Conservation (phyloP, 306 rosid species). For the Medicago truncatula region DNA sequence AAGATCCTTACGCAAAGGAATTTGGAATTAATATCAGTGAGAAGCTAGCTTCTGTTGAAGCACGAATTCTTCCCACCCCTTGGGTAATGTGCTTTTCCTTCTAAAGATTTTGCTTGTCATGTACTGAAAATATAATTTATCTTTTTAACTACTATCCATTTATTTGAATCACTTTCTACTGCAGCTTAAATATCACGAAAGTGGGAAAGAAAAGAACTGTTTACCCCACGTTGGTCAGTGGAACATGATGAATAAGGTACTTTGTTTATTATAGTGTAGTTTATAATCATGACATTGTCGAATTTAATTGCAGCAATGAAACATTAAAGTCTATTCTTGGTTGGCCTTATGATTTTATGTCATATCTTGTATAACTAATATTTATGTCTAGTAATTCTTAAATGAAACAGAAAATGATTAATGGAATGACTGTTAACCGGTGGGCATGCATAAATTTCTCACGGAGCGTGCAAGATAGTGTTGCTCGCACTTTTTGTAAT, state of each 20-base stretch:
- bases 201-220: conserved; percentile 95
- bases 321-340: conserved; percentile 3
- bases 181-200: conserved; percentile 96
- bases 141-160: conserved; percentile 17
- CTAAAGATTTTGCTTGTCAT: background rate
- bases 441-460: conserved; percentile 99
- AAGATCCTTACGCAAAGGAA: conserved; percentile 93
- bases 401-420: conserved; percentile 87
- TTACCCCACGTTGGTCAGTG: conserved; percentile 99
- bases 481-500: conserved; percentile 80
- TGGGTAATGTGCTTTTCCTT: conserved; percentile 67
- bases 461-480: conserved; percentile 82
- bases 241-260: conserved; percentile 99
- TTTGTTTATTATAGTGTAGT: background rate
- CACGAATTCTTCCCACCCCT: conserved; percentile 97
- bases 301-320: conserved; percentile 14
- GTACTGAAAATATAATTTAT: background rate
- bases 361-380: conserved; percentile 34
- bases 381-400: conserved; percentile 27
- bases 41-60: conserved; percentile 88
- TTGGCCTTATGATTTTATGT: conserved; percentile 4
- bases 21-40: conserved; percentile 92
- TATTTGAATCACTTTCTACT: conserved; percentile 22
- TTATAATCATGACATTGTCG: background rate
- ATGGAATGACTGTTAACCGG: conserved; percentile 93